Conservation (phyloP, 345 rosid genomes). For the Cardiospermum halicacabum region DNA sequence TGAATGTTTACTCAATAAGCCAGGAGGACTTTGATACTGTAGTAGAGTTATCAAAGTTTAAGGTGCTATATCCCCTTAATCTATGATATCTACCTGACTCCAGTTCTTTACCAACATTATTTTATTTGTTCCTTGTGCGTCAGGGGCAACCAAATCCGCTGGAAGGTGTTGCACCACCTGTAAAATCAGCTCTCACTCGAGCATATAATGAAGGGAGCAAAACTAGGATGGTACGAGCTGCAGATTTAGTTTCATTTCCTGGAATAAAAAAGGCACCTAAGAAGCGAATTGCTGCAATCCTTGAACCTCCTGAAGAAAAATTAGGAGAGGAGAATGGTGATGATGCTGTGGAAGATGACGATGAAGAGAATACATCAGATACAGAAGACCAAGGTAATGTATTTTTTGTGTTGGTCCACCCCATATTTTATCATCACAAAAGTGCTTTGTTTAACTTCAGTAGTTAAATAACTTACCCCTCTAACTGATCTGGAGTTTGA, state of each 20-base stretch:
- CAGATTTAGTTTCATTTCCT: slow-evolving; percentile 82
- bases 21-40: slow-evolving; percentile 85
- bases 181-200: slow-evolving; percentile 86
- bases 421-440: background rate
- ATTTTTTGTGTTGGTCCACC: slow-evolving; percentile 1
- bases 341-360: slow-evolving; percentile 45
- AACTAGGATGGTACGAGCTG: slow-evolving; percentile 71
- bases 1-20: slow-evolving; percentile 82
- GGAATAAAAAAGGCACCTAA: slow-evolving; percentile 76
- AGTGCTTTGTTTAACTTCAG: background rate
- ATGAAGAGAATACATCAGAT: slow-evolving; percentile 63
- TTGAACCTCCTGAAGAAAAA: slow-evolving; percentile 65
- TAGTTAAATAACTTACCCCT: background rate
- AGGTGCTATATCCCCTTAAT: slow-evolving; percentile 36
- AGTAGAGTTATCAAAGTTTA: slow-evolving; percentile 72
- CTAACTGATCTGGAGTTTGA: background rate
- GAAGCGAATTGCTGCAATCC: slow-evolving; percentile 73
- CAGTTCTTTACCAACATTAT: background rate
- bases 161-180: slow-evolving; percentile 77
- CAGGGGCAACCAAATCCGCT: slow-evolving; percentile 78
- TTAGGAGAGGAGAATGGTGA: slow-evolving; percentile 60
- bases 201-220: slow-evolving; percentile 75
- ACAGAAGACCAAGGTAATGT: slow-evolving; percentile 55
- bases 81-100: background rate
- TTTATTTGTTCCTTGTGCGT: slow-evolving; percentile 20